Evolutionary conservation across 495 filamentous ascomycete genomes (phyloP), one percentile per base, ranked within the genome.

Genomic region (Penicillium steckii): DNA sequence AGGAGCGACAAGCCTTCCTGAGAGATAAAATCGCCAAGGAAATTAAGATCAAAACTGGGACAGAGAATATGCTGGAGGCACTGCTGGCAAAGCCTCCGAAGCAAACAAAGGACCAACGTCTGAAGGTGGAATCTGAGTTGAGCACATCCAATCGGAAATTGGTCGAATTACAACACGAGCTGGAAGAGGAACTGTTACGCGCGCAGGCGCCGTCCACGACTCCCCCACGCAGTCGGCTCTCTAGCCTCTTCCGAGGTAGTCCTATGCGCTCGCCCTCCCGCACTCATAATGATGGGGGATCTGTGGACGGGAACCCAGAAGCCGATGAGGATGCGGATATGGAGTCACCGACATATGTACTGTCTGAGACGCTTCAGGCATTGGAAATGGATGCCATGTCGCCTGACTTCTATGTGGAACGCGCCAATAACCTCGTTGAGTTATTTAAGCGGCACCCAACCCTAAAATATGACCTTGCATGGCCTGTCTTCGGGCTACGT

Each of bases 31-130:
- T 98, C 50, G 91, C 89, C 43, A 91, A 92, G 60, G 94, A 97
- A 67, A 86, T 88, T 71, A 97, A 97, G 77, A 97, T 97, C 64
- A 97, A 95, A 71, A 86, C 90, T 52, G 94, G 94, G 21, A 96
- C 92, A 46, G 94, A 98, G 77, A 98, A 98, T 66, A 83, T 97
- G 80, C 71, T 98, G 45, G 94, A 97, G 73, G 94, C 93, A 15
- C 67, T 98, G 52, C 88, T 95, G 61, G 76, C 84, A n/a, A 98
- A 98, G 70, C 96, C 94, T 63, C 85, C 88, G 10, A 98, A 97
- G 67, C 91, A 97, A 63, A 88, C 89, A 18, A 96, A 91, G 61
- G 91, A 96, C 43, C 95, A 97, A 67, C 83, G 91, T 47, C 75
- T 84, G 46, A 79, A 83, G 61, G 93, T 96, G 7, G 95, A 98